Evolutionary conservation across 2,329 filamentous ascomycete species (phyloP).

Genomic region (Fusarium austroafricanum): DNA sequence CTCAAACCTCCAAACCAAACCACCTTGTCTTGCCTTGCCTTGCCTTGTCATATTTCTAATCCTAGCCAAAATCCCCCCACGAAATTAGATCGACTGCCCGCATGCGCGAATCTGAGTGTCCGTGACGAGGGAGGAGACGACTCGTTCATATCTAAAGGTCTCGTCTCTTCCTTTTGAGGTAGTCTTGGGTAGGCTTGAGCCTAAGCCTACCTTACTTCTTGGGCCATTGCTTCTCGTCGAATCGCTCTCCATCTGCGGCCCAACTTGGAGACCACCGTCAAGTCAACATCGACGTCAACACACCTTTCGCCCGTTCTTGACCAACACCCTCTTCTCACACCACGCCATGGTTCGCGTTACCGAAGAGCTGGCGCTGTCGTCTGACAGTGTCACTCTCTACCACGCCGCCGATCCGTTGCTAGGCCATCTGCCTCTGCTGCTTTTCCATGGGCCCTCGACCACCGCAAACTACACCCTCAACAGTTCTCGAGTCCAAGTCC

Average conservation of each 20-base stretch:
- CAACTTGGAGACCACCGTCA: constrained; percentile 41
- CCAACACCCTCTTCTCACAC: constrained; percentile 37
- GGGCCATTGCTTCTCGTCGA: constrained; percentile 24
- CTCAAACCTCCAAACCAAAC: constrained; percentile 22
- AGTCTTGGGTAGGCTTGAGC: neutral
- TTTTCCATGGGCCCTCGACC: constrained; percentile 93
- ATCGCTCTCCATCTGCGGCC: constrained; percentile 40
- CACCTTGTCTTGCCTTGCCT: constrained; percentile 4
- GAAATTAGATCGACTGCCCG: constrained; percentile 22
- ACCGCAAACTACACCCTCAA: constrained; percentile 88
- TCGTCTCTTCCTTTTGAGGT: constrained; percentile 11
- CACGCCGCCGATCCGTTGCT: constrained; percentile 87
- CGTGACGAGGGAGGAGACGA: constrained; percentile 41
- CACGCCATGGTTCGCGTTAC: constrained; percentile 84
- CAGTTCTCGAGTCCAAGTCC: constrained; percentile 93
- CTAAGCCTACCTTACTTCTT: neutral
- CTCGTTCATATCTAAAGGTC: constrained; percentile 31
- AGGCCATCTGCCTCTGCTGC: constrained; percentile 81
- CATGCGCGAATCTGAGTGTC: constrained; percentile 36
- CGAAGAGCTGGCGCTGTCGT: constrained; percentile 80
- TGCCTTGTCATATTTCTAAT: constrained; percentile 22
- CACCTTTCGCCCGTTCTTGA: constrained; percentile 26
- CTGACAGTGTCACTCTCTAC: constrained; percentile 87
- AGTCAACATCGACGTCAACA: constrained; percentile 32
- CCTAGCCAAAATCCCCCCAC: constrained; percentile 16